Base-by-base conservation (phyloP, 2,329 filamentous ascomycete species). In the Talaromyces sp. region DNA sequence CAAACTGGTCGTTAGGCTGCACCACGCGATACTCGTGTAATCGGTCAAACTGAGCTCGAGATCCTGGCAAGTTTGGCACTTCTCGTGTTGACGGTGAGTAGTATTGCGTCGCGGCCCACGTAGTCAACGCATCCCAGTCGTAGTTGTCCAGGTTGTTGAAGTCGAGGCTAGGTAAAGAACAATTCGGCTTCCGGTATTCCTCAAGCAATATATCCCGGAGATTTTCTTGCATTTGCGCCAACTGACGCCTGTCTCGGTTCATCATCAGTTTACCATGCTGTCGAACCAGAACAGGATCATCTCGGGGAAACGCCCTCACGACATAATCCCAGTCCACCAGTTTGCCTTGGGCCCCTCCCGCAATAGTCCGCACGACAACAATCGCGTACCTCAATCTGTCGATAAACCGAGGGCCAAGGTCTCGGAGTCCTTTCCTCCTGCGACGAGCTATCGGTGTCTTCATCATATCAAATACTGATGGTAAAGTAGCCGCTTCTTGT, bases 281-380 rank as follows among this genome's bases (percentile, higher is more conserved):
- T 46, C 73, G 68, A 14, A 81, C 70, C 27, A 74, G 69, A n/a
- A 66, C 64, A 14, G 72, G 63, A 35, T 76, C 72, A 53, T 74
- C 67, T 1, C 72, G 69, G 2, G 77, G 78, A 60, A 80, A 80
- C 55, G 74, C 67, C 31, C 69, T 67, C 7, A 68, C 65, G 9
- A 81, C 71, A n/a, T 81, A 68, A 0, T 70, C 62, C 78, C 79
- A 81, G 60, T 82, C 77, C 32, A 81, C 67, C 29, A 71, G 65
- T 59, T 67, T 75, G 5, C 71, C 74, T 32, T 80, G 74, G 5
- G 72, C 50, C 0, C 79, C 79, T 19, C 79, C 79, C 17, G 77
- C 75, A 31, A 81, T 62, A 0, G 75, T 71, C 27, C 78, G 74
- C 24, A 81, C 71, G 10, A 76, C 77, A 29, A 77, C 72, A 24